phyloP scores from a whole-genome alignment of 495 filamentous ascomycete species.

The Podospora sp. region DNA sequence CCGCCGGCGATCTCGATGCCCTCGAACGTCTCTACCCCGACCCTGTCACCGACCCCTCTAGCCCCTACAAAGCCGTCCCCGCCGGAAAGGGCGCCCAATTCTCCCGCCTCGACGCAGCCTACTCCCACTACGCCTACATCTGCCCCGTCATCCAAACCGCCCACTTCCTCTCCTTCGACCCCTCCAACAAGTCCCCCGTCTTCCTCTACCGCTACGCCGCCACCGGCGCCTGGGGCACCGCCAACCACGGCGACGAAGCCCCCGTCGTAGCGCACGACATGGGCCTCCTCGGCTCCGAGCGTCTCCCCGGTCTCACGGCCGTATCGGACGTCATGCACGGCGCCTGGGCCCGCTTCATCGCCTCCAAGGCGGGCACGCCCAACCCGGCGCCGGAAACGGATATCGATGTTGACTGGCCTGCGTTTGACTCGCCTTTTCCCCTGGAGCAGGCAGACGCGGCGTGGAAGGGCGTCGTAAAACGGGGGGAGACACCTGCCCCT shows the following conservation, averaged over 20 bases:
- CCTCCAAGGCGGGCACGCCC: slow-evolving; percentile 47
- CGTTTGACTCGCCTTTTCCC: slow-evolving; percentile 33
- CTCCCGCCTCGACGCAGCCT: slow-evolving; percentile 62
- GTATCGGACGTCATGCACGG: slow-evolving; percentile 58
- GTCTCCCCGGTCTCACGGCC: slow-evolving; percentile 48
- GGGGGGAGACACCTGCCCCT: slow-evolving; percentile 20
- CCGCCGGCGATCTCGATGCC: slow-evolving; percentile 47
- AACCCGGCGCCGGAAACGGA: slow-evolving; percentile 38
- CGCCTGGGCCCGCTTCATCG: slow-evolving; percentile 59
- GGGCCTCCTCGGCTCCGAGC: slow-evolving; percentile 33
- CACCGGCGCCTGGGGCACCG: slow-evolving; percentile 48
- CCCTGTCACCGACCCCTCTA: slow-evolving; percentile 38
- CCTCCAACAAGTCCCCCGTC: slow-evolving; percentile 33
- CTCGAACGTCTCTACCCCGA: slow-evolving; percentile 62
- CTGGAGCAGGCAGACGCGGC: slow-evolving; percentile 18
- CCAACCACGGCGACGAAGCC: slow-evolving; percentile 64
- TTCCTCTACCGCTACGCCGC: slow-evolving; percentile 65
- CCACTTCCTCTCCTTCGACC: slow-evolving; percentile 45
- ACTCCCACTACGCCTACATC: slow-evolving; percentile 68
- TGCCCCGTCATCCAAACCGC: slow-evolving; percentile 66
- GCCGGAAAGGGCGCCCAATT: slow-evolving; percentile 56
- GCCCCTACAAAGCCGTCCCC: slow-evolving; percentile 36
- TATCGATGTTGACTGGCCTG: slow-evolving; percentile 31
- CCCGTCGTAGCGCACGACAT: slow-evolving; percentile 58
- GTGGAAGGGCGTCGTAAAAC: slow-evolving; percentile 28